These are phyloP conservation scores for Skeletonema potamos DNA, from an alignment of 108 stramenopile species.

Conservation along the genomic window DNA sequence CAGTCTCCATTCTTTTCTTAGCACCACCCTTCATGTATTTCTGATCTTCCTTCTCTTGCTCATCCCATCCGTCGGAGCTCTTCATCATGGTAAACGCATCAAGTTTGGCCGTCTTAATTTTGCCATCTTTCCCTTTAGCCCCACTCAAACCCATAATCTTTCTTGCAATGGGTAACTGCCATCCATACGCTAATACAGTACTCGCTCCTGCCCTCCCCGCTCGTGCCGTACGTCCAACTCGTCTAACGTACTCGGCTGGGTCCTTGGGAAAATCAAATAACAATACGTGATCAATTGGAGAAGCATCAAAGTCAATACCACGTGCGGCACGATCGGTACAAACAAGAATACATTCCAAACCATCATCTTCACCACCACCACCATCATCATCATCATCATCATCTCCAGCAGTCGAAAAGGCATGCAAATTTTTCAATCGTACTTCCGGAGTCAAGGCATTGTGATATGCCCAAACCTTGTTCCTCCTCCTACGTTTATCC, in stretches of 20 bases:
- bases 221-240: slow-evolving; percentile 91
- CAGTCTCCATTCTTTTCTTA: slow-evolving; percentile 26
- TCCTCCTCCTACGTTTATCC: slow-evolving; percentile 63
- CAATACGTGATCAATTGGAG: slow-evolving; percentile 90
- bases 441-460: slow-evolving; percentile 81
- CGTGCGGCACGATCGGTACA: slow-evolving; percentile 97
- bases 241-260: slow-evolving; percentile 90
- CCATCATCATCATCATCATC: neutral
- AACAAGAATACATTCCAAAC: slow-evolving; percentile 68
- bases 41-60: slow-evolving; percentile 21
- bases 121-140: slow-evolving; percentile 12
- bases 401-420: slow-evolving; percentile 42
- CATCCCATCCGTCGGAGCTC: slow-evolving; percentile 26
- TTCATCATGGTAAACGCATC: slow-evolving; percentile 42
- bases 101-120: slow-evolving; percentile 19
- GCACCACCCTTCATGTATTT: slow-evolving; percentile 29
- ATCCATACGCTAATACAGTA: slow-evolving; percentile 87
- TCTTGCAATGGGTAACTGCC: slow-evolving; percentile 85
- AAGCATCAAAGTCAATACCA: slow-evolving; percentile 80
- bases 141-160: slow-evolving; percentile 60
- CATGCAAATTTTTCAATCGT: slow-evolving; percentile 56
- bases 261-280: slow-evolving; percentile 95
- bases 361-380: slow-evolving; percentile 14
- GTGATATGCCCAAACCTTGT: slow-evolving; percentile 70
- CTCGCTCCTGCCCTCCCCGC: slow-evolving; percentile 86